Evolutionary conservation across 345 rosid genomes (phyloP).

Genomic region (Durio zibethinus): DNA sequence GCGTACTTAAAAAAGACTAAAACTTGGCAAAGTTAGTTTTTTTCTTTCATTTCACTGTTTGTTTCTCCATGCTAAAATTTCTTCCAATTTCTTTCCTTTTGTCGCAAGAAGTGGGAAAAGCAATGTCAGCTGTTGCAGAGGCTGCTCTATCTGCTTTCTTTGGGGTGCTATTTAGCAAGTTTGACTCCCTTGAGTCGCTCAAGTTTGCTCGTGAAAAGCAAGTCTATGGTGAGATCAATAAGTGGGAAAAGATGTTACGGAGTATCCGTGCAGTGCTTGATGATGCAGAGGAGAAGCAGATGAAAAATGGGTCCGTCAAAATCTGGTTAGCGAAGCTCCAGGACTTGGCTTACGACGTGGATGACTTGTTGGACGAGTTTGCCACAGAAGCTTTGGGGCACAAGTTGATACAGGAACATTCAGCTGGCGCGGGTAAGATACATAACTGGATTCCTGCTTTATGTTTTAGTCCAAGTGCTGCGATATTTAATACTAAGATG

Average conservation of each 20-base stretch:
- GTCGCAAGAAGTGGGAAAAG: not conserved
- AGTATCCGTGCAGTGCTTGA: conserved; percentile 14
- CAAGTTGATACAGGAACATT: not conserved
- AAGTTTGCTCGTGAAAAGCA: not conserved
- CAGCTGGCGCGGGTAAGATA: not conserved
- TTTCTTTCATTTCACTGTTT: no score
- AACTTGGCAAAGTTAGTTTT: no score
- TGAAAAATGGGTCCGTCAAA: not conserved
- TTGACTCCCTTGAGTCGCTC: not conserved
- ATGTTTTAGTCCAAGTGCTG: not conserved
- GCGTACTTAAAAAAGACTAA: no score
- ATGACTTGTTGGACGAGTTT: conserved; percentile 33
- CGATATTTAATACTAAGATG: not conserved
- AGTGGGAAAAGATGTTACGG: not conserved
- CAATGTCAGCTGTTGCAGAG: not conserved
- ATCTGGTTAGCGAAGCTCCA: conserved; percentile 19
- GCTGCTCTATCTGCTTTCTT: not conserved
- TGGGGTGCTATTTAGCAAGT: not conserved
- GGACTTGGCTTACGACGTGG: conserved; percentile 22
- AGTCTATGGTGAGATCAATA: not conserved
- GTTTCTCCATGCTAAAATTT: no score
- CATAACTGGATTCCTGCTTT: not conserved
- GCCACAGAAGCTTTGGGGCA: not conserved
- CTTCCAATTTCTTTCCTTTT: not conserved
- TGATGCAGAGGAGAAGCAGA: conserved; percentile 29